Evolutionary conservation across 371 early-diverging fungal genomes (phyloP).

Genomic region (Mucor circinelloides): DNA sequence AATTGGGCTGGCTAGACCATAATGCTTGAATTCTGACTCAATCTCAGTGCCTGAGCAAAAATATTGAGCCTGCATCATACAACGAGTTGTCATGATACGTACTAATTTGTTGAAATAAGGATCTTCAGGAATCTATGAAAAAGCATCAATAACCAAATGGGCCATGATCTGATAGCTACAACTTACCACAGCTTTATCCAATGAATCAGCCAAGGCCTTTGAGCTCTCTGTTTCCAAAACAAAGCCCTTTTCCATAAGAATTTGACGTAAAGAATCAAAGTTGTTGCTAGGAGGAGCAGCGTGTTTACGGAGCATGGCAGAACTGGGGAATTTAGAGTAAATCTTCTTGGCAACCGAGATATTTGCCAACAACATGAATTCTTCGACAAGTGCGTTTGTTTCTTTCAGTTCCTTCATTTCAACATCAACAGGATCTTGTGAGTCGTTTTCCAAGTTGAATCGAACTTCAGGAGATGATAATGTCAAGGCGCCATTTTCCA

Average conservation of each 20-base stretch:
- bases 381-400: conserved; percentile 97
- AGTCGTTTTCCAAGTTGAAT: conserved; percentile 85
- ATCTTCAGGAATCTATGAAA: conserved; percentile 61
- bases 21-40: conserved; percentile 83
- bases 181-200: conserved; percentile 73
- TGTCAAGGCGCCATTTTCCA: conserved; percentile 83
- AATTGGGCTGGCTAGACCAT: conserved; percentile 83
- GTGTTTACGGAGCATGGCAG: conserved; percentile 92
- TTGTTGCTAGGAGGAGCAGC: conserved; percentile 74
- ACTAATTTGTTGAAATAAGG: conserved; percentile 90
- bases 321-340: conserved; percentile 85
- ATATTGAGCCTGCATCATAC: conserved; percentile 94
- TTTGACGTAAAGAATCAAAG: conserved; percentile 76
- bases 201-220: conserved; percentile 80
- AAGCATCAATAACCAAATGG: neutral
- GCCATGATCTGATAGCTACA: neutral
- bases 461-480: conserved; percentile 88
- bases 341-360: conserved; percentile 96
- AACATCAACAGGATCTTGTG: conserved; percentile 87
- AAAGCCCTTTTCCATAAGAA: conserved; percentile 62
- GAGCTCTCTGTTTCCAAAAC: conserved; percentile 54
- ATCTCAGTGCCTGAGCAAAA: conserved; percentile 82
- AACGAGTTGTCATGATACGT: conserved; percentile 91
- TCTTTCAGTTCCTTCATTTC: conserved; percentile 93
- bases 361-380: conserved; percentile 99